Conservation (phyloP, 495 filamentous ascomycete species). For the Penicillium goetzii region DNA sequence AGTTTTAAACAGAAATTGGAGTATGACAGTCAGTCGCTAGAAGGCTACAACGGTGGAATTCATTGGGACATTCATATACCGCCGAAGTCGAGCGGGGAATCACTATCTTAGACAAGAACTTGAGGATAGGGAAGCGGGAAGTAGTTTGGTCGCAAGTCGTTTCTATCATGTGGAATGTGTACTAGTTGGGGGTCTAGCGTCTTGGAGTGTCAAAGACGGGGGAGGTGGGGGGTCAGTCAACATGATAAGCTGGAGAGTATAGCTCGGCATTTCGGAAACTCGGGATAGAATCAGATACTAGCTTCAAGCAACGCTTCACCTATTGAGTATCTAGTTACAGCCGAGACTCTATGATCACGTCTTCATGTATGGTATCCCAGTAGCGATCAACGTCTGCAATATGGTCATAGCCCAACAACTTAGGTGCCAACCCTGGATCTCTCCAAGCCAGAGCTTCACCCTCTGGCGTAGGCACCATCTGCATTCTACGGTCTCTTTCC, state of each 20-base stretch:
- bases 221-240: constrained; percentile 3
- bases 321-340: constrained; percentile 18
- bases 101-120: not conserved
- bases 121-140: constrained; percentile 18
- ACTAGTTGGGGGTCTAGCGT: no score
- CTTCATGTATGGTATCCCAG: constrained; percentile 14
- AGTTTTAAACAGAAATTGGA: not conserved
- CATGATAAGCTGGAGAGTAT: not conserved
- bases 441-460: constrained; percentile 53
- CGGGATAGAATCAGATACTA: not conserved
- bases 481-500: constrained; percentile 50
- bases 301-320: not conserved
- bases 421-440: constrained; percentile 47
- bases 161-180: not conserved
- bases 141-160: not conserved
- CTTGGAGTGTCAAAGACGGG: constrained; percentile 13
- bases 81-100: not conserved
- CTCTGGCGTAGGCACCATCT: constrained; percentile 47
- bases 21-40: not conserved
- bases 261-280: not conserved
- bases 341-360: constrained; percentile 22
- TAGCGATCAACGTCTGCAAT: constrained; percentile 37
- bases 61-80: not conserved
- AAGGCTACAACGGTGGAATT: not conserved
- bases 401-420: constrained; percentile 50